Base-by-base conservation (phyloP, 805 yeast genomes). In the Candida khao-thaluensis region DNA sequence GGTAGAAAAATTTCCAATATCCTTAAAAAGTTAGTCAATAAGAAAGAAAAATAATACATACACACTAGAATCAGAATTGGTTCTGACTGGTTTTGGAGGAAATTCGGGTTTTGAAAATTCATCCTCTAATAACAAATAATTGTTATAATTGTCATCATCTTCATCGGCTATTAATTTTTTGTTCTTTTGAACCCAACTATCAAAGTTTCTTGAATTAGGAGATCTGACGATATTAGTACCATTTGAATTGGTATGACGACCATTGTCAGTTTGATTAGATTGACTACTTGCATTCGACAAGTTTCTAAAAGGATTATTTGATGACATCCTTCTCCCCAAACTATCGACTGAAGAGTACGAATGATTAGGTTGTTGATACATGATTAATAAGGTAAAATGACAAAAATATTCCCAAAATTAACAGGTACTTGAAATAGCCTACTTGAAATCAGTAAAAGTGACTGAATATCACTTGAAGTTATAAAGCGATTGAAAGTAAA, bases 241-340 rank as follows among this genome's bases (percentile, higher is more conserved):
- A 21, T 23, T 36, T n/a, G 15, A 11, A n/a, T 8, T 12, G 12
- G 22, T 9, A 20, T 6, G 14, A 27, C 30, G 30, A 12, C n/a
- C 5, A 12, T 21, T 21, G 7, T 10, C 18, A 15, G 20, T 28
- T 20, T 30, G 33, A 4, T 22, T 6, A 9, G 42, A 44, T n/a
- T 34, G 55, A 26, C 42, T 46, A 21, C 53, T 37, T 22, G 62
- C 57, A n/a, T 55, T 35, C 6, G 52, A 43, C 15, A 40, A 32
- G 14, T 32, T 40, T 53, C 91, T 72, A 59, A 84, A 84, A n/a
- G 91, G 91, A 50, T 84, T 84, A 56, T 81, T 81, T 2, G 80
- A 67, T 5, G 89, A 81, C 38, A 80, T 60, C 46, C 79, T 56
- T 49, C 76, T 57, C 4, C 35, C 26, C 29, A 61, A 48, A 30